A percentile compares a stretch with the other conserved stretches of the same genome.
Evolutionary conservation across 305 asterid genomes (phyloP).

Genomic region (Monarda citriodora): DNA sequence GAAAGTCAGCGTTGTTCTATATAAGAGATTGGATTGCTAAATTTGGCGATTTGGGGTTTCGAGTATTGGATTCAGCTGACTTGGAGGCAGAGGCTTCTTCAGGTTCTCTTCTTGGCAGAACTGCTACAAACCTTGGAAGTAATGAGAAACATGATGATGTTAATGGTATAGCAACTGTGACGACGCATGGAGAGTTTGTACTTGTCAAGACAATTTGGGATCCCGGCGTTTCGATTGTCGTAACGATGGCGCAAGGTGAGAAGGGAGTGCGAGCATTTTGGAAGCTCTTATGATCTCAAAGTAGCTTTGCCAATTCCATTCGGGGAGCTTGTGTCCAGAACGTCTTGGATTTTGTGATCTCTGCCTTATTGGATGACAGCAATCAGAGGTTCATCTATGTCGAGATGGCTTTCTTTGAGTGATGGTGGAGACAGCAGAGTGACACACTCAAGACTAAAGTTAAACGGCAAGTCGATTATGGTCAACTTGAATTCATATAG

Average conservation of each 20-base stretch:
- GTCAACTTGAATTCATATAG: slow-evolving; percentile 92
- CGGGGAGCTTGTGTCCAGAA: slow-evolving; percentile 93
- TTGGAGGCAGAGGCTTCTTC: slow-evolving; percentile 98
- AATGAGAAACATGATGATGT: too few species aligned
- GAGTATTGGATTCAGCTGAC: slow-evolving; percentile 96
- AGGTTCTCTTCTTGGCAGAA: slow-evolving; percentile 95
- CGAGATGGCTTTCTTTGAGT: slow-evolving; percentile 84
- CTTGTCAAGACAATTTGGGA: too few species aligned
- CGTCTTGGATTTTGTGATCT: slow-evolving; percentile 75
- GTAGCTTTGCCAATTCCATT: too few species aligned
- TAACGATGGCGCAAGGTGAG: too few species aligned
- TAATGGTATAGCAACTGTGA: too few species aligned
- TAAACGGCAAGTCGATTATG: slow-evolving; percentile 65
- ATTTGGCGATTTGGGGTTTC: slow-evolving; percentile 86
- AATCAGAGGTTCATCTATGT: slow-evolving; percentile 82
- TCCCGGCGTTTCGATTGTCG: too few species aligned
- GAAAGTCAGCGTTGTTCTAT: slow-evolving; percentile 93
- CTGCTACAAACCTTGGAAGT: too few species aligned
- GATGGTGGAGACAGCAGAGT: slow-evolving; percentile 94
- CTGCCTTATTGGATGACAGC: slow-evolving; percentile 66
- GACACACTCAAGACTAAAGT: slow-evolving; percentile 55
- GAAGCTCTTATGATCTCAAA: too few species aligned
- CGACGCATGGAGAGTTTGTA: too few species aligned
- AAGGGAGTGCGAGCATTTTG: too few species aligned
- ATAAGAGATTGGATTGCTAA: slow-evolving; percentile 95